These are phyloP conservation scores for Hanseniaspora pseudoguilliermondii DNA, from an alignment of 805 yeast species.

Conservation along the genomic window DNA sequence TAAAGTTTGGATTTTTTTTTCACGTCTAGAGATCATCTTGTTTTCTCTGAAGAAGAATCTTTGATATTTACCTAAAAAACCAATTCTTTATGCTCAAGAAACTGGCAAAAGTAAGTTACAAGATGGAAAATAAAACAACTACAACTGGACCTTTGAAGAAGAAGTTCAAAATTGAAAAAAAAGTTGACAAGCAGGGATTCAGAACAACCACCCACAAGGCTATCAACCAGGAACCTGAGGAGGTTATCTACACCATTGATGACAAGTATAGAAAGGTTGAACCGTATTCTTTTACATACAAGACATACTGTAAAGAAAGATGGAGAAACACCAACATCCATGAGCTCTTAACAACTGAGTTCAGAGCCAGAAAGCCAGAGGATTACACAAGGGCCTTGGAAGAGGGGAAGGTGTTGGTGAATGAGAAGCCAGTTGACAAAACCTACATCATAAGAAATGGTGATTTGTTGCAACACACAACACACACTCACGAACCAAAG, in stretches of 20 bases:
- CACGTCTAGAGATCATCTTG: no score
- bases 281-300: conserved; percentile 80
- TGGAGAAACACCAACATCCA: conserved; percentile 78
- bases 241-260: conserved; percentile 38
- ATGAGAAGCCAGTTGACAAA: conserved; percentile 47
- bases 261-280: conserved; percentile 57
- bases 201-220: conserved; percentile 21
- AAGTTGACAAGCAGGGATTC: conserved; percentile 23
- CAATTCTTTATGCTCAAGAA: neutral
- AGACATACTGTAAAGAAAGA: conserved; percentile 80
- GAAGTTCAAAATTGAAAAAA: conserved; percentile 2
- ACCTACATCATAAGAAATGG: conserved; percentile 68
- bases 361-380: conserved; percentile 59
- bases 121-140: neutral
- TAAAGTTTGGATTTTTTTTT: no score
- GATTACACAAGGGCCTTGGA: conserved; percentile 47
- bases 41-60: no score
- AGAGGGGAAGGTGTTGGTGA: conserved; percentile 64
- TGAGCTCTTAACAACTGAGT: conserved; percentile 74
- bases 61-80: no score
- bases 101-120: neutral
- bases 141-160: conserved; percentile 2
- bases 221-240: conserved; percentile 37
- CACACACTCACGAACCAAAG: conserved; percentile 86
- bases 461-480: conserved; percentile 62